These are phyloP conservation scores for Sporothrix brunneoviolacea DNA, from an alignment of 2,329 filamentous ascomycete species.

Conservation along the genomic window DNA sequence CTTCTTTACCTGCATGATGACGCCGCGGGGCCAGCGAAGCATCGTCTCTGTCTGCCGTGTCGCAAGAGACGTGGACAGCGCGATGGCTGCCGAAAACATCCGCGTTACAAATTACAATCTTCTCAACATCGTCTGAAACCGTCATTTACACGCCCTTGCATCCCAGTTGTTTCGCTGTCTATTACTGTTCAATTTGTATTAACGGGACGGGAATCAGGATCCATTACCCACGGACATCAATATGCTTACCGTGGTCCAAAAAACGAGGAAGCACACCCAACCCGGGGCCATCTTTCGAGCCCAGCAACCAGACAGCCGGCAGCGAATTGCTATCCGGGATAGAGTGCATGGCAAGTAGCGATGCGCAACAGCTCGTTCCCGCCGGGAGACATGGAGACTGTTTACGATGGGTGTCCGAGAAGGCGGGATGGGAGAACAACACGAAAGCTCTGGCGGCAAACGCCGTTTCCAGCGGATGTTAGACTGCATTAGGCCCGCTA, in stretches of 20 bases:
- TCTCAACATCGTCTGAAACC: slow-evolving; percentile 24
- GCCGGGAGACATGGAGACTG: no score
- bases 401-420: not conserved
- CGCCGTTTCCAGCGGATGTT: not conserved
- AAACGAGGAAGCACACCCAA: no score
- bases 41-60: slow-evolving; percentile 16
- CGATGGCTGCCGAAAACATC: slow-evolving; percentile 44
- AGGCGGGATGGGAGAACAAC: no score
- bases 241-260: no score
- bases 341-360: no score
- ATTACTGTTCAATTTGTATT: not conserved
- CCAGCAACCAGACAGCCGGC: no score
- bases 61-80: slow-evolving; percentile 1
- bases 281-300: no score
- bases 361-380: no score
- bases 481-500: slow-evolving; percentile 5
- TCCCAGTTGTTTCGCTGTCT: no score
- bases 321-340: no score
- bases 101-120: slow-evolving; percentile 33
- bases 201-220: not conserved
- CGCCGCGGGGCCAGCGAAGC: slow-evolving; percentile 34
- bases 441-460: not conserved
- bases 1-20: slow-evolving; percentile 25
- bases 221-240: no score
- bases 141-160: not conserved